A percentile compares a stretch with the other conserved stretches of the same genome.
phyloP scores from a whole-genome alignment of 2,329 filamentous ascomycete genomes.

The Purpureocillium takamizusanense region DNA sequence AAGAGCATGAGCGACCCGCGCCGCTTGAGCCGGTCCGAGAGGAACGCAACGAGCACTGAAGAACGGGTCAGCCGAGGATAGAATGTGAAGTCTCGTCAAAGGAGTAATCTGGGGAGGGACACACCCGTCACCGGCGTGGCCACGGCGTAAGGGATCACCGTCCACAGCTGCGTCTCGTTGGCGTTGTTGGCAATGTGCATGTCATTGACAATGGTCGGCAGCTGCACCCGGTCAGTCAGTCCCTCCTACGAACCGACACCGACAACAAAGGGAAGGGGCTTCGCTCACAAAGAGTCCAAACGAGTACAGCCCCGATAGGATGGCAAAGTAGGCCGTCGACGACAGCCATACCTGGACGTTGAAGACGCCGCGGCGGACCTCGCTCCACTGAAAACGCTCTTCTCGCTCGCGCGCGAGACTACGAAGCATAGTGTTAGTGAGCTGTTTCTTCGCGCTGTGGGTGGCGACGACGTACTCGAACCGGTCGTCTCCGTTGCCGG shows the following conservation, averaged over 20 bases:
- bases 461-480: conserved; percentile 23
- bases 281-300: conserved; percentile 52
- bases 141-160: conserved; percentile 54
- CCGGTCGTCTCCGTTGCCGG: conserved; percentile 23
- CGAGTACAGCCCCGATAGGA: conserved; percentile 49
- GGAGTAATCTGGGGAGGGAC: conserved; percentile 3
- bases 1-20: conserved; percentile 54
- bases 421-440: not conserved
- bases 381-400: conserved; percentile 50
- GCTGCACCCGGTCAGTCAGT: conserved; percentile 18
- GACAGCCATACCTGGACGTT: conserved; percentile 55
- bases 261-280: too few species aligned
- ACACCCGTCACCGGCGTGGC: conserved; percentile 45
- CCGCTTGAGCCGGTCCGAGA: conserved; percentile 51
- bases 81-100: too few species aligned
- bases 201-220: conserved; percentile 57
- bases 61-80: too few species aligned
- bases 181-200: conserved; percentile 42
- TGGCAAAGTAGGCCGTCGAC: conserved; percentile 51
- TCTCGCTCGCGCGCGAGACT: conserved; percentile 17
- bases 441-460: too few species aligned
- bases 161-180: conserved; percentile 53
- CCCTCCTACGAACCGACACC: too few species aligned
- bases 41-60: conserved; percentile 40
- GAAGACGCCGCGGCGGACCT: conserved; percentile 52